Conservation (phyloP, 2,329 filamentous ascomycete genomes). For the Aspergillus aculeatus region DNA sequence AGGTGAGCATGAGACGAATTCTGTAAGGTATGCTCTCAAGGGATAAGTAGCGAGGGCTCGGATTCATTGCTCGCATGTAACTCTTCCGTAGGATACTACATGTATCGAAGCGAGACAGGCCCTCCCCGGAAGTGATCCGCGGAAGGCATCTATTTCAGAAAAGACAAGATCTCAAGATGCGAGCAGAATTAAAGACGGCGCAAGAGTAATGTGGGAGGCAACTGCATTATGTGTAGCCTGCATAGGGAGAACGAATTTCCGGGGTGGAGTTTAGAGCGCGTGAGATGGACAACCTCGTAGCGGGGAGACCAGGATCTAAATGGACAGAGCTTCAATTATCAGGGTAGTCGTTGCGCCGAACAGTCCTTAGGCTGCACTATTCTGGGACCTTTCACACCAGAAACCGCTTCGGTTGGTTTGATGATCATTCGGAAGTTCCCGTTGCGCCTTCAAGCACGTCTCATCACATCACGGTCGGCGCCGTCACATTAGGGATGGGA, state of each 20-base stretch:
- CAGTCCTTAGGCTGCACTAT: conserved; percentile 13
- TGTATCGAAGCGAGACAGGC: conserved; percentile 1
- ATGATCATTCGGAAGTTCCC: conserved; percentile 16
- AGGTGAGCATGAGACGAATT: not conserved
- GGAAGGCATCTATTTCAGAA: conserved; percentile 2
- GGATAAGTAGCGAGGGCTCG: not conserved
- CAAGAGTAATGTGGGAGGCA: conserved; percentile 1
- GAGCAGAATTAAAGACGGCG: not conserved
- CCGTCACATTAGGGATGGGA: conserved; percentile 16
- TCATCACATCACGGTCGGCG: conserved; percentile 22
- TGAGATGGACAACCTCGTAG: not conserved
- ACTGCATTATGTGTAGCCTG: conserved; percentile 13
- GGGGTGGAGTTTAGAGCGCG: conserved; percentile 10
- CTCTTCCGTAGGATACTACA: conserved; percentile 2
- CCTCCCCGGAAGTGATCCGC: not conserved
- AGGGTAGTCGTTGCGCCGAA: conserved; percentile 11
- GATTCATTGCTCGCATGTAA: not conserved
- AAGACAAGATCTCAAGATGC: not conserved
- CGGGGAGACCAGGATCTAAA: conserved; percentile 14
- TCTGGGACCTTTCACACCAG: conserved; percentile 15
- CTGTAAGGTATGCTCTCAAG: not conserved
- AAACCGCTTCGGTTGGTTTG: conserved; percentile 16
- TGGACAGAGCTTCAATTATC: conserved; percentile 11
- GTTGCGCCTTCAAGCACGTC: conserved; percentile 15
- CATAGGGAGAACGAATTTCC: conserved; percentile 2